Evolutionary conservation across 768 basidiomycete genomes (phyloP), one percentile per base, ranked within the genome.

Genomic region (Aureoboletus auriporus): DNA sequence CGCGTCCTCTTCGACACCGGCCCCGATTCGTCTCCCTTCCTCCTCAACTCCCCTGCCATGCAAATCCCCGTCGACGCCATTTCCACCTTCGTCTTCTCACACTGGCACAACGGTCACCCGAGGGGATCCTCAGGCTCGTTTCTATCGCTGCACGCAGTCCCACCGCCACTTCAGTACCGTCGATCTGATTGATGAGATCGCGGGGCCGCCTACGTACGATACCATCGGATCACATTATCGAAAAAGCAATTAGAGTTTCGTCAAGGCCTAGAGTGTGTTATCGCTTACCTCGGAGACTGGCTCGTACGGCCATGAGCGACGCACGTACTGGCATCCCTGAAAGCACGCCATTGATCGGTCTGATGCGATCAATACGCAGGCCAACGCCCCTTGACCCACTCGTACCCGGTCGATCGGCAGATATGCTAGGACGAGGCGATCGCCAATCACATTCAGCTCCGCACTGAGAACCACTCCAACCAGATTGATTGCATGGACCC

Each of bases 1-100:
- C 68, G 75, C n/a, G 82, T 81, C 13, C 74, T 93, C 31, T 90
- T 93, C 60, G 91, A 93, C 67, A 84, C 87, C 13, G 90, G 91
- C 0, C 91, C 90, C 8, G 90, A 93, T 60, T 78, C 80, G 13
- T 72, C 70, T 20, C 82, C 85, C 26, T 80, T 93, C 53, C 76
- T 81, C n/a, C 81, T 87, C 43, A 93, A 92, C 65, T 62, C 82
- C 23, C 65, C 65, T 6, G 78, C 82, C 4, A 73, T 93, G 73
- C 71, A 80, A 16, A 60, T 80, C 1, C 75, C 77, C 2, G 65
- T 80, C 8, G 68, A 74, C 30, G 64, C 71, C 34, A 72, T 93
- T 54, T 77, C 79, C 34, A 75, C 81, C 27, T 70, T 91, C 35
- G 70, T 89, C 31, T 75, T 80, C n/a, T 89, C 86, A 26, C 80